Conservation (phyloP, 176 grass and related monocot species). For the Puya raimondii region DNA sequence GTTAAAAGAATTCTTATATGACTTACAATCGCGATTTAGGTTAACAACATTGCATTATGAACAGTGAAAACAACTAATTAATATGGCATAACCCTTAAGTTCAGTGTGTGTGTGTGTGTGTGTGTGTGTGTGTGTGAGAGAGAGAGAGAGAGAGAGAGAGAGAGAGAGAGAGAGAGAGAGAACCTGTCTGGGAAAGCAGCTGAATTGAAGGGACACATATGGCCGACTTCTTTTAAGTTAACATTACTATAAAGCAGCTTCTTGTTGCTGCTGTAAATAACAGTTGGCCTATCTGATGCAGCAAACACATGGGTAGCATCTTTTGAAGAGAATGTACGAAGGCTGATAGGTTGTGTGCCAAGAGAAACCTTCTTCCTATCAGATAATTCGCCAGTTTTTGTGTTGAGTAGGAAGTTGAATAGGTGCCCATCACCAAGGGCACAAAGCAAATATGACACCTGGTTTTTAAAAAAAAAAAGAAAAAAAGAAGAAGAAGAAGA, state of each 20-base stretch:
- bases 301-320: conserved; percentile 89
- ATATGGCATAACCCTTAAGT: no score
- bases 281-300: conserved; percentile 91
- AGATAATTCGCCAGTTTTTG: conserved; percentile 48
- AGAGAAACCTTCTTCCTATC: conserved; percentile 95
- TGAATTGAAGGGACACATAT: conserved; percentile 95
- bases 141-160: neutral
- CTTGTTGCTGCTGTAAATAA: conserved; percentile 97
- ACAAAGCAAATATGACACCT: conserved; percentile 91
- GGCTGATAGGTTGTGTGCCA: conserved; percentile 87
- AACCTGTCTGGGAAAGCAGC: conserved; percentile 93
- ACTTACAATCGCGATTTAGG: no score
- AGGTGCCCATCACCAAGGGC: conserved; percentile 94
- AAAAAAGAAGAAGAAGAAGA: conserved; percentile 10
- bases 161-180: conserved; percentile 1
- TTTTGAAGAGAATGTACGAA: conserved; percentile 91
- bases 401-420: conserved; percentile 78
- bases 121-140: no score
- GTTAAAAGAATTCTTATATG: no score
- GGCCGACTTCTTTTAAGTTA: conserved; percentile 94
- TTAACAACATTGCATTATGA: no score
- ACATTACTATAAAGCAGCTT: conserved; percentile 97
- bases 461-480: conserved; percentile 10
- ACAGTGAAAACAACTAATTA: no score
- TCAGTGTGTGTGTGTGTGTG: no score